A percentile compares a stretch with the other conserved stretches of the same genome.
Evolutionary conservation across 371 early-diverging fungal genomes (phyloP).

Genomic region (Apophysomyces ossiformis): DNA sequence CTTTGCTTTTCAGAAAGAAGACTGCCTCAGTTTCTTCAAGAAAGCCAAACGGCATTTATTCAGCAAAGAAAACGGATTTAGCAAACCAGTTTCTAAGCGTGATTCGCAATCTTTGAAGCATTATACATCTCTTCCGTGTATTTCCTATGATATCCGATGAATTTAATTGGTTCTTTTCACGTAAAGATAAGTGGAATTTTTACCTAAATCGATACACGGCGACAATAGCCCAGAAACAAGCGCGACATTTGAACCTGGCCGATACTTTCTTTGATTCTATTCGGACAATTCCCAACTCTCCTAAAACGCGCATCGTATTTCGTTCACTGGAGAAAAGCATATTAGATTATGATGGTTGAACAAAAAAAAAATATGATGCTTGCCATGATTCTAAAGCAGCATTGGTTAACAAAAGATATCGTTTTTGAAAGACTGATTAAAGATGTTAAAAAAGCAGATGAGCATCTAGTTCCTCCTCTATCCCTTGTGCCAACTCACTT

Average conservation of each 20-base stretch:
- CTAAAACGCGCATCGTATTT: slow-evolving; percentile 1
- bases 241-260: not conserved
- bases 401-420: slow-evolving; percentile 20
- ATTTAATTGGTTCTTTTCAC: too few species aligned
- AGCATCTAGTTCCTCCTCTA: not conserved
- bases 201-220: not conserved
- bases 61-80: too few species aligned
- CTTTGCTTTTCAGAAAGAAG: too few species aligned
- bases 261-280: not conserved
- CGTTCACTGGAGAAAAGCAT: not conserved
- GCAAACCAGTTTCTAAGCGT: too few species aligned
- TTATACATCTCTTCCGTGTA: too few species aligned
- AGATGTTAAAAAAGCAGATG: not conserved
- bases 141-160: too few species aligned
- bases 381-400: slow-evolving; percentile 20
- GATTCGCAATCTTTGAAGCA: too few species aligned
- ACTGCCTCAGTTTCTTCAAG: too few species aligned
- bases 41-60: too few species aligned
- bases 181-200: too few species aligned
- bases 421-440: slow-evolving; percentile 18
- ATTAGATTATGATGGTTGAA: not conserved
- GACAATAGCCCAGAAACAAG: not conserved
- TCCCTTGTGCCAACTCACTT: not conserved
- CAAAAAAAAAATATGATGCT: not conserved
- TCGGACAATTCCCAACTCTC: not conserved